These are phyloP conservation scores for Camptophora hylomeconis DNA, from an alignment of 2,329 filamentous ascomycete species.

Conservation along the genomic window DNA sequence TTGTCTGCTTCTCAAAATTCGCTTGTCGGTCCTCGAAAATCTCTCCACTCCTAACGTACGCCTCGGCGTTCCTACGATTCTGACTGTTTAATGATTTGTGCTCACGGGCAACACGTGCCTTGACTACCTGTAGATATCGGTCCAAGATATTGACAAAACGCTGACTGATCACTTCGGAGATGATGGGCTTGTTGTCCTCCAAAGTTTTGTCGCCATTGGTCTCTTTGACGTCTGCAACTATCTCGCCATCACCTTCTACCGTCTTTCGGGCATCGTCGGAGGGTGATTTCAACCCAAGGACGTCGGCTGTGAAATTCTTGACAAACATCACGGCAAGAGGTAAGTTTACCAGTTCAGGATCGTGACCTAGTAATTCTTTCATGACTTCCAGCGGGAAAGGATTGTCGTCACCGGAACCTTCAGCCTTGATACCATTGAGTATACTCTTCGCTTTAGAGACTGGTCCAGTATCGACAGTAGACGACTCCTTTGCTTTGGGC, in stretches of 20 bases:
- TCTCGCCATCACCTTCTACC: constrained; percentile 66
- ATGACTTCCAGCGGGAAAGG: constrained; percentile 95
- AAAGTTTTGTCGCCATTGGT: constrained; percentile 24
- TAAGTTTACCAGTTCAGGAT: constrained; percentile 82
- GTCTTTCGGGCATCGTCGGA: constrained; percentile 69
- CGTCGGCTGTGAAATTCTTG: constrained; percentile 92
- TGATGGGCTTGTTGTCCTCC: constrained; percentile 58
- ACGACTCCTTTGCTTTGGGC: constrained; percentile 41
- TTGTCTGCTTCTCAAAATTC: constrained; percentile 88
- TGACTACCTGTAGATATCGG: constrained; percentile 88
- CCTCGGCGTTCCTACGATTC: constrained; percentile 88
- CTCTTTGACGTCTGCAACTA: constrained; percentile 34
- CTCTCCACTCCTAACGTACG: constrained; percentile 95
- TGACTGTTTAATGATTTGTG: constrained; percentile 80
- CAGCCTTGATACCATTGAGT: constrained; percentile 41
- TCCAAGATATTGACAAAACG: constrained; percentile 75
- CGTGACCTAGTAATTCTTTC: constrained; percentile 88
- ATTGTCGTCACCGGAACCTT: constrained; percentile 59
- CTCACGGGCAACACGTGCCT: constrained; percentile 74
- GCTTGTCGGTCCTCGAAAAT: constrained; percentile 95
- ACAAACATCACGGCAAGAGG: constrained; percentile 89
- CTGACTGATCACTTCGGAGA: constrained; percentile 63
- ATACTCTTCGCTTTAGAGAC: constrained; percentile 50
- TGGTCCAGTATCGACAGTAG: constrained; percentile 32
- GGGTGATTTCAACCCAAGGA: constrained; percentile 63